Conservation (phyloP, 2,329 filamentous ascomycete genomes). For the Aspergillus jensenii region DNA sequence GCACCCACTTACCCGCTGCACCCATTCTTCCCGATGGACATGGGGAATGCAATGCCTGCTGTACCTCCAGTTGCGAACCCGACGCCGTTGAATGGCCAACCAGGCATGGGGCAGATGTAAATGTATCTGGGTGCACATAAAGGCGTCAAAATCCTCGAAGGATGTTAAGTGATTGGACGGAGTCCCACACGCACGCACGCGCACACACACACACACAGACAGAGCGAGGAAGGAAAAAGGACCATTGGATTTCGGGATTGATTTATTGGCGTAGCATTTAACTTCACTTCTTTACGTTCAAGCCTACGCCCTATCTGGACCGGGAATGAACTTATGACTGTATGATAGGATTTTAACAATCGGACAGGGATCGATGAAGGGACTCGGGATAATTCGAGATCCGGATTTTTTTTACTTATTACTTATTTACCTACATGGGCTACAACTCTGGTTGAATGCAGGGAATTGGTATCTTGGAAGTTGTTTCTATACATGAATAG, state of each 20-base stretch:
- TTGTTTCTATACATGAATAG: neutral
- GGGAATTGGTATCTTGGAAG: neutral
- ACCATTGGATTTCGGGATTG: neutral
- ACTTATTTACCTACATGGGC: neutral
- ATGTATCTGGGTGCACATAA: neutral
- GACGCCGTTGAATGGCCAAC: constrained; percentile 22
- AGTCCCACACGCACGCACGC: too few species aligned
- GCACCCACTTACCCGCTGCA: constrained; percentile 80
- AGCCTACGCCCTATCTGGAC: neutral
- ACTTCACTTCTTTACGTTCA: neutral
- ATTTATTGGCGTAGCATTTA: neutral
- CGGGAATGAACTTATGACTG: constrained; percentile 11
- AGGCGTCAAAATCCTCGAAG: neutral
- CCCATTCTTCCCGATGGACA: constrained; percentile 54
- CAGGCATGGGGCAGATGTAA: neutral
- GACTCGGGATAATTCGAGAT: neutral
- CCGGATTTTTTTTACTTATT: neutral
- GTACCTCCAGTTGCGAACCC: constrained; percentile 28
- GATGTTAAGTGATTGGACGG: neutral
- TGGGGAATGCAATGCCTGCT: constrained; percentile 27
- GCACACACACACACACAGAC: neutral
- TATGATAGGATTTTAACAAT: constrained; percentile 11
- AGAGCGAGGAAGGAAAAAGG: neutral
- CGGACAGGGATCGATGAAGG: neutral
- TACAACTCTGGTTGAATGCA: neutral